These are phyloP conservation scores for Solanum microdontum DNA, from an alignment of 257 asterid genomes.

Conservation along the genomic window DNA sequence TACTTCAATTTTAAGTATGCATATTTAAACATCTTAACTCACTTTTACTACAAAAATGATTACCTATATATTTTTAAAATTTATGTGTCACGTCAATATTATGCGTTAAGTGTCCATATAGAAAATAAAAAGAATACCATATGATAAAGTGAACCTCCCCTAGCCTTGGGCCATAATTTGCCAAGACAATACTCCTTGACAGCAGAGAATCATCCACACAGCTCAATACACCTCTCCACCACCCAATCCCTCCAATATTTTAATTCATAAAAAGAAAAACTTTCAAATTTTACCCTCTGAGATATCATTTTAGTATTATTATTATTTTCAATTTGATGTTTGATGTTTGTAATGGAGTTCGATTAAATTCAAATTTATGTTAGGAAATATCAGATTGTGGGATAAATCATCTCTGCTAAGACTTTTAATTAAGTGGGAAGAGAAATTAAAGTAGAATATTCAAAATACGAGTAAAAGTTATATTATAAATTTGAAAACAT, in stretches of 20 bases:
- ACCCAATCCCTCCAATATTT: background rate
- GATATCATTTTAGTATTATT: background rate
- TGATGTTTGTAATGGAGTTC: accelerated
- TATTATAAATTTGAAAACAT: too few species aligned
- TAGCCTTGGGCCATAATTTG: background rate
- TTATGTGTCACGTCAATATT: background rate
- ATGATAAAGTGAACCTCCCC: background rate
- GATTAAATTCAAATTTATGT: background rate
- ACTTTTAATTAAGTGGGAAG: background rate
- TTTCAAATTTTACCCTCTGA: background rate
- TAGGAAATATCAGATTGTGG: background rate
- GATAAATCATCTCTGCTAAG: accelerated
- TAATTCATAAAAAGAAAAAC: background rate
- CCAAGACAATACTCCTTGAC: background rate
- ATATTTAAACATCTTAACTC: too few species aligned
- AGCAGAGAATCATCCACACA: background rate
- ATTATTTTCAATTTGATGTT: accelerated
- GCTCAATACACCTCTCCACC: background rate
- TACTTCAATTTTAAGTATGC: too few species aligned
- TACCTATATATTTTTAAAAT: too few species aligned
- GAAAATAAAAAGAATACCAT: background rate
- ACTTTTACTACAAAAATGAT: accelerated
- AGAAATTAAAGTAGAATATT: background rate
- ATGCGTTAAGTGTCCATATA: background rate
- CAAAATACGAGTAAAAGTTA: background rate